These are phyloP conservation scores for Funneliformis mosseae DNA, from an alignment of 192 early-diverging fungal species.

Conservation along the genomic window DNA sequence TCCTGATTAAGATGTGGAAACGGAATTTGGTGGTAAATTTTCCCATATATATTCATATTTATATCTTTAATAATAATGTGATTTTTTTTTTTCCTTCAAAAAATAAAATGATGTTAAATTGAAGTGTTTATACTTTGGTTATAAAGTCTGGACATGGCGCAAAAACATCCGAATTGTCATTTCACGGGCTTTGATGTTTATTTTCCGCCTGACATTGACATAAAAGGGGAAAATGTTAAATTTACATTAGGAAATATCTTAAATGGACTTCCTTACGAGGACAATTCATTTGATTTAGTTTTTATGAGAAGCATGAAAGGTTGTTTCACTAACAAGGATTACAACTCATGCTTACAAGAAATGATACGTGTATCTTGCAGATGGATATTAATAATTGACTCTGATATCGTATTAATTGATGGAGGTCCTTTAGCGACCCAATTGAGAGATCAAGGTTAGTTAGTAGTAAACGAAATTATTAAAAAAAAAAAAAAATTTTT, in stretches of 20 bases:
- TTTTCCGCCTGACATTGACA: background rate
- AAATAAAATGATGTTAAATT: too few species aligned
- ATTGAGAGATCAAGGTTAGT: background rate
- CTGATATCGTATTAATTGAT: background rate
- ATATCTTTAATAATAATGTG: too few species aligned
- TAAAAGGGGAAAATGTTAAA: conserved; percentile 31
- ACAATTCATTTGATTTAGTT: conserved; percentile 30
- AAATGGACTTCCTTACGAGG: conserved; percentile 9
- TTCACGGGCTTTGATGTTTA: conserved; percentile 39
- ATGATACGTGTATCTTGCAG: background rate
- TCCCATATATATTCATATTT: too few species aligned
- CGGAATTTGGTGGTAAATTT: background rate
- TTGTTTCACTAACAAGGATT: background rate
- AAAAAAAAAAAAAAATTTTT: too few species aligned
- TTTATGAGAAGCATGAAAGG: conserved; percentile 19
- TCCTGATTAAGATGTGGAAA: background rate
- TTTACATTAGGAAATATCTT: conserved; percentile 32
- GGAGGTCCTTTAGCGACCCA: background rate
- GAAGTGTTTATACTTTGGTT: too few species aligned
- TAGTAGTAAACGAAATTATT: background rate
- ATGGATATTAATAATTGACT: background rate
- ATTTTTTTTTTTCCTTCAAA: too few species aligned
- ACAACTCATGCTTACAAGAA: background rate
- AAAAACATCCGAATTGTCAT: conserved; percentile 34
- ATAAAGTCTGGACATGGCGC: conserved; percentile 29